These are phyloP conservation scores for Rhizophagus clarus DNA, from an alignment of 192 early-diverging fungal genomes.

Conservation along the genomic window DNA sequence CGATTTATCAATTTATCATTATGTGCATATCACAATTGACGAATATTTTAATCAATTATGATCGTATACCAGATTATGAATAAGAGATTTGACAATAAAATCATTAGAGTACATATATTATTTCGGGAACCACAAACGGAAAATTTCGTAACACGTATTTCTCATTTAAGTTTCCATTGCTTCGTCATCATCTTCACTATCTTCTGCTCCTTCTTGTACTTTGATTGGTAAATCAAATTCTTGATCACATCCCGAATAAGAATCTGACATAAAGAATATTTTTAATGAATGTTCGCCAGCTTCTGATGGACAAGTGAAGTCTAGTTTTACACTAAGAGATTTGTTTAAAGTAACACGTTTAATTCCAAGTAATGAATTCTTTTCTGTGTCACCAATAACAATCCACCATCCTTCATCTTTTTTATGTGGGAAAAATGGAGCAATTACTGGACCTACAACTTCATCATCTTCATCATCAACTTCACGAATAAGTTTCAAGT, in stretches of 20 bases:
- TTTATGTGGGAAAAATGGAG: constrained; percentile 88
- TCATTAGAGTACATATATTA: too few species aligned
- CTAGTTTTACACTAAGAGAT: constrained; percentile 67
- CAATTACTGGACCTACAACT: constrained; percentile 79
- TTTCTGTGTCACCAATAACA: constrained; percentile 80
- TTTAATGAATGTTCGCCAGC: constrained; percentile 64
- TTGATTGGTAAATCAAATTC: constrained; percentile 78
- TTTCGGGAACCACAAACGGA: too few species aligned
- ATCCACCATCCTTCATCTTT: constrained; percentile 99
- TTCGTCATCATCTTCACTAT: constrained; percentile 58
- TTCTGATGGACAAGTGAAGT: constrained; percentile 80
- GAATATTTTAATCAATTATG: too few species aligned
- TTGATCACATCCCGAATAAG: constrained; percentile 93
- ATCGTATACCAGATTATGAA: too few species aligned
- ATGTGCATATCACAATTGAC: too few species aligned
- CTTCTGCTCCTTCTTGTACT: constrained; percentile 58
- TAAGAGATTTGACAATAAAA: too few species aligned
- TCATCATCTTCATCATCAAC: constrained; percentile 64
- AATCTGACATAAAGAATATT: constrained; percentile 93
- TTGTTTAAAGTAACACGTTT: constrained; percentile 80
- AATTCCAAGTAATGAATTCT: constrained; percentile 83
- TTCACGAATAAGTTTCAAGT: constrained; percentile 81
- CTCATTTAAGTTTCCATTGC: constrained; percentile 20
- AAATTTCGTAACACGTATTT: too few species aligned
- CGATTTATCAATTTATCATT: too few species aligned